Percentiles rank a stretch among this genome's conserved stretches.
These are phyloP conservation scores for Cadophora sp. DNA, from an alignment of 2,329 filamentous ascomycete genomes.

Conservation along the genomic window DNA sequence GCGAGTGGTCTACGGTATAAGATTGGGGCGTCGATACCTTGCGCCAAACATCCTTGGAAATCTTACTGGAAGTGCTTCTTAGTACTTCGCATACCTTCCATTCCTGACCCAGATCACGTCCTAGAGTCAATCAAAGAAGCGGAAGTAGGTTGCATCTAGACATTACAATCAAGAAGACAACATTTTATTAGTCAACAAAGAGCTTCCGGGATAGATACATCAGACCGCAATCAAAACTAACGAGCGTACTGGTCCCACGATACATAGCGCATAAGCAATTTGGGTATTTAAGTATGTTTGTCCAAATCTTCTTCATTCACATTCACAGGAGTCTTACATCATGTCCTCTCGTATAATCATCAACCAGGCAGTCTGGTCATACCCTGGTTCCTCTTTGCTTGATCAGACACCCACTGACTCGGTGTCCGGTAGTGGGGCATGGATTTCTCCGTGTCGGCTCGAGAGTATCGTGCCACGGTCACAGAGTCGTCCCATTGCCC, in stretches of 20 bases:
- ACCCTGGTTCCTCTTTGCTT: constrained; percentile 5
- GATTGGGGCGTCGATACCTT: too few relatives aligned
- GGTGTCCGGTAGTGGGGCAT: constrained; percentile 15
- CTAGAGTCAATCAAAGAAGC: not conserved
- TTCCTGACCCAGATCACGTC: too few relatives aligned
- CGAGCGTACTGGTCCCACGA: constrained; percentile 11
- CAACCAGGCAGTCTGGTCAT: constrained; percentile 7
- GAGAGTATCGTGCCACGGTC: constrained; percentile 1
- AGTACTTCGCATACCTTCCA: too few relatives aligned
- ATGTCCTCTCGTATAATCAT: not conserved
- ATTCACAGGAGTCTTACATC: not conserved
- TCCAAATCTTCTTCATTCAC: not conserved
- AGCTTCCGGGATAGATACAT: constrained; percentile 1
- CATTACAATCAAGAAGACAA: not conserved
- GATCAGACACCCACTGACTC: constrained; percentile 14
- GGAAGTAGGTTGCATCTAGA: not conserved
- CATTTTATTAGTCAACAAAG: not conserved
- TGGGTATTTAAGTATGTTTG: not conserved
- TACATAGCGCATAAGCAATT: not conserved
- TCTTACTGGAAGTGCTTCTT: too few relatives aligned
- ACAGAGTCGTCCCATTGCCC: constrained; percentile 14
- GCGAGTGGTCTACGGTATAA: too few relatives aligned
- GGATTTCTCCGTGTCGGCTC: not conserved
- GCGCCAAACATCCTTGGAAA: too few relatives aligned
- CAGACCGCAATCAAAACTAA: constrained; percentile 6